These are phyloP conservation scores for Carex scoparia DNA, from an alignment of 176 grass and related monocot species.

Conservation along the genomic window DNA sequence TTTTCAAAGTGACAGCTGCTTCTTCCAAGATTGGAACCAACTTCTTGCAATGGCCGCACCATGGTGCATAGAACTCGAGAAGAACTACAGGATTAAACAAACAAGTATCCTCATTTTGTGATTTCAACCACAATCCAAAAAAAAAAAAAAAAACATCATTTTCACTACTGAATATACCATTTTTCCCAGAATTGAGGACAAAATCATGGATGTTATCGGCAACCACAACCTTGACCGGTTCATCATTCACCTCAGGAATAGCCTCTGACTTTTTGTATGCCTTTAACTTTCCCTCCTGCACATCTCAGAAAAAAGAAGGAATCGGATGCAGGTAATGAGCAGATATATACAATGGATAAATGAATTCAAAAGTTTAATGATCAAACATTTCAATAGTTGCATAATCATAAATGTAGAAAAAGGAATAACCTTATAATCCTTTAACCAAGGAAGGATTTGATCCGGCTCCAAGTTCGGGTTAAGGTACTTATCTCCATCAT, in stretches of 20 bases:
- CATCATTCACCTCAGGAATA: constrained; percentile 70
- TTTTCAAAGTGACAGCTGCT: constrained; percentile 62
- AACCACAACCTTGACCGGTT: constrained; percentile 84
- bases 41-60: constrained; percentile 98
- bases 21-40: constrained; percentile 72
- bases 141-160: not conserved
- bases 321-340: not conserved
- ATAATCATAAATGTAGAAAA: not conserved
- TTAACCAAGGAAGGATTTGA: constrained; percentile 73
- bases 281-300: constrained; percentile 69
- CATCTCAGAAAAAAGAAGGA: not conserved
- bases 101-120: not conserved
- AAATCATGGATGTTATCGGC: constrained; percentile 63
- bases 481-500: constrained; percentile 67
- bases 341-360: not conserved
- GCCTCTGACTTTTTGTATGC: constrained; percentile 78
- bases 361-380: not conserved
- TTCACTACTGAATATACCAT: constrained; percentile 41
- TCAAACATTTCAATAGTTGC: constrained; percentile 4
- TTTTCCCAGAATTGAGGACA: constrained; percentile 84
- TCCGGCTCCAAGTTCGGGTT: constrained; percentile 60
- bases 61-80: constrained; percentile 94
- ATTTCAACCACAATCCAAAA: not conserved
- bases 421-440: constrained; percentile 58
- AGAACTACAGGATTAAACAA: constrained; percentile 46